A percentile compares a stretch with the other conserved stretches of the same genome.
Evolutionary conservation across 495 filamentous ascomycete genomes (phyloP).

Genomic region (Lepidopterella palustris): DNA sequence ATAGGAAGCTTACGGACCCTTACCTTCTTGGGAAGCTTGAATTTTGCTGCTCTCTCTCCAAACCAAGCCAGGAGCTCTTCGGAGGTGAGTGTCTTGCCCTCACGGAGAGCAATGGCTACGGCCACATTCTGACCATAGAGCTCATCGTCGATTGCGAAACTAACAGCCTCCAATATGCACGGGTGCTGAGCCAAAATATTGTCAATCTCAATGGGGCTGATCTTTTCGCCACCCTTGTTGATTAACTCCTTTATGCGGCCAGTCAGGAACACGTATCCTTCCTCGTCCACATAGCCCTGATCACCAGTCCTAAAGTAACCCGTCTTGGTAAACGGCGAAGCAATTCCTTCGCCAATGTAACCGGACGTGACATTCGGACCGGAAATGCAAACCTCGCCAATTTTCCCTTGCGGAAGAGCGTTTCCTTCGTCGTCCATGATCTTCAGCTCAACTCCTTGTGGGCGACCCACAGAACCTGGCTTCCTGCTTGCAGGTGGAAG

Average conservation of each 20-base stretch:
- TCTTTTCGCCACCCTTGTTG: conserved; percentile 79
- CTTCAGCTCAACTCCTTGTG: conserved; percentile 17
- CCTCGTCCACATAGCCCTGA: conserved; percentile 44
- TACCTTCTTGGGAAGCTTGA: conserved; percentile 20
- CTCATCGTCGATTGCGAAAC: conserved; percentile 17
- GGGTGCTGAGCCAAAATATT: conserved; percentile 24
- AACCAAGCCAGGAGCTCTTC: conserved; percentile 13
- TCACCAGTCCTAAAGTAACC: conserved; percentile 49
- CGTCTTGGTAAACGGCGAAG: conserved; percentile 34
- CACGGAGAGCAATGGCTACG: conserved; percentile 9
- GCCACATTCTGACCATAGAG: conserved; percentile 20
- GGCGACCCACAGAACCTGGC: conserved; percentile 12
- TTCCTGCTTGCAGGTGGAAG: conserved; percentile 11
- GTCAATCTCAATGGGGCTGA: conserved; percentile 49
- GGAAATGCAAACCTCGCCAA: conserved; percentile 31
- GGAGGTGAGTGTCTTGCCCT: conserved; percentile 2
- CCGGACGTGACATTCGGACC: conserved; percentile 26
- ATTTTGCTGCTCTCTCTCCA: conserved; percentile 12
- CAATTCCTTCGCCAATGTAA: conserved; percentile 15
- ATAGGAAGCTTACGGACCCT: background rate
- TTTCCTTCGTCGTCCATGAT: conserved; percentile 14
- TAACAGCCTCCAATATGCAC: conserved; percentile 22
- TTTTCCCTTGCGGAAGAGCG: conserved; percentile 10
- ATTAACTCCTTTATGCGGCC: conserved; percentile 81
- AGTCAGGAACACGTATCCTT: conserved; percentile 70